Evolutionary conservation across 257 asterid genomes (phyloP).

Genomic region (Dorcoceras hygrometricum): DNA sequence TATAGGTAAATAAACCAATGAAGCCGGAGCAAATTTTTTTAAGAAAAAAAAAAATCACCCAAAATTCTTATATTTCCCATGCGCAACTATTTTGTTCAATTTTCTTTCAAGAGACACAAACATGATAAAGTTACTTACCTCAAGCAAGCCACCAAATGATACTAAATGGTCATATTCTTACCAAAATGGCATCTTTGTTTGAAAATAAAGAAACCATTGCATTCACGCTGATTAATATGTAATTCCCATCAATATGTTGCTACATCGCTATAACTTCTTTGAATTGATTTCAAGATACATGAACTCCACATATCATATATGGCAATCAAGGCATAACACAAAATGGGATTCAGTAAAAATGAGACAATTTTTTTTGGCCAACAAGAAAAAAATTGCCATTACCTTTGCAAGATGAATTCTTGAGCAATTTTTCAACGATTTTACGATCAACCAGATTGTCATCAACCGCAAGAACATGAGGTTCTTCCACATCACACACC

Average conservation of each 20-base stretch:
- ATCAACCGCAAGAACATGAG: slow-evolving; percentile 67
- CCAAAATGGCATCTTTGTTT: neutral
- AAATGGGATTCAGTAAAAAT: neutral
- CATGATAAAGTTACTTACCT: neutral
- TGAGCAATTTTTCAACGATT: slow-evolving; percentile 56
- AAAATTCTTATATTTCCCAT: neutral
- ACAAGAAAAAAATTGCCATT: neutral
- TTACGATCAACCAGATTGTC: slow-evolving; percentile 57
- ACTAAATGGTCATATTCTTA: neutral
- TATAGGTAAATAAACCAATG: neutral
- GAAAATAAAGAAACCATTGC: too few species aligned
- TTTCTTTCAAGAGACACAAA: neutral
- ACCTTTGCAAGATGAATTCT: slow-evolving; percentile 68
- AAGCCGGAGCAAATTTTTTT: neutral
- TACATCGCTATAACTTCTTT: too few species aligned
- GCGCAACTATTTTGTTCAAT: neutral
- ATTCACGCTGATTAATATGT: too few species aligned
- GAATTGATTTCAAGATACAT: neutral
- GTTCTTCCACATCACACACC: slow-evolving; percentile 30
- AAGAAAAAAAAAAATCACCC: neutral
- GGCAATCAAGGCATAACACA: neutral
- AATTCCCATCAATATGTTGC: too few species aligned
- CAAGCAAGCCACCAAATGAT: neutral
- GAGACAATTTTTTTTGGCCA: neutral
- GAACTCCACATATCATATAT: neutral